These are phyloP conservation scores for Termitomyces sp. DNA, from an alignment of 1,284 basidiomycete species.

Conservation along the genomic window DNA sequence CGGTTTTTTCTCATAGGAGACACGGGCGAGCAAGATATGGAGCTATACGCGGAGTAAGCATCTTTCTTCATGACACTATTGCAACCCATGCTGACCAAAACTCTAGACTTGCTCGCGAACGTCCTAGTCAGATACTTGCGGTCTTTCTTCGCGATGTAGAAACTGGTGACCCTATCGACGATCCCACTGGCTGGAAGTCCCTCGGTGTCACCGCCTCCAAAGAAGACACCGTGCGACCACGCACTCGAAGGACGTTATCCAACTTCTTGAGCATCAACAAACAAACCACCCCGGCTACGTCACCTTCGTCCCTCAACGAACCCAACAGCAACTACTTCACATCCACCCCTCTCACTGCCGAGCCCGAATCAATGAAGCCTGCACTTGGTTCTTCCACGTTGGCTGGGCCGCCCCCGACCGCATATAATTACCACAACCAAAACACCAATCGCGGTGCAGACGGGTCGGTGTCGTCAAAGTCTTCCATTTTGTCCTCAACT, in stretches of 20 bases:
- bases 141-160: conserved; percentile 58
- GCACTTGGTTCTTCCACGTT: neutral
- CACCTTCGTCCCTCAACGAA: neutral
- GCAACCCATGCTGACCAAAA: neutral
- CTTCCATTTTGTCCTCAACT: conserved; percentile 16
- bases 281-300: neutral
- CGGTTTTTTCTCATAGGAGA: conserved; percentile 84
- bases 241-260: conserved; percentile 14
- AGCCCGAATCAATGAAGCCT: conserved; percentile 22
- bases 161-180: conserved; percentile 38
- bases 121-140: conserved; percentile 61
- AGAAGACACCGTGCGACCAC: conserved; percentile 11
- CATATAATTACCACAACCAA: neutral
- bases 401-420: neutral
- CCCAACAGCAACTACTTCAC: conserved; percentile 20
- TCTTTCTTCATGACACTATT: neutral
- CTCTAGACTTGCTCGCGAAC: conserved; percentile 54
- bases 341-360: conserved; percentile 21
- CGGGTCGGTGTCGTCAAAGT: conserved; percentile 10
- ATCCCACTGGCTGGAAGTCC: conserved; percentile 50
- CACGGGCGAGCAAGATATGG: conserved; percentile 84
- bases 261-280: conserved; percentile 7
- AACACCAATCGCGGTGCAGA: neutral
- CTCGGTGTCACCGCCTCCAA: conserved; percentile 23
- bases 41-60: conserved; percentile 62